These are phyloP conservation scores for Raffaelea deltoideospora DNA, from an alignment of 2,329 filamentous ascomycete species.

Conservation along the genomic window DNA sequence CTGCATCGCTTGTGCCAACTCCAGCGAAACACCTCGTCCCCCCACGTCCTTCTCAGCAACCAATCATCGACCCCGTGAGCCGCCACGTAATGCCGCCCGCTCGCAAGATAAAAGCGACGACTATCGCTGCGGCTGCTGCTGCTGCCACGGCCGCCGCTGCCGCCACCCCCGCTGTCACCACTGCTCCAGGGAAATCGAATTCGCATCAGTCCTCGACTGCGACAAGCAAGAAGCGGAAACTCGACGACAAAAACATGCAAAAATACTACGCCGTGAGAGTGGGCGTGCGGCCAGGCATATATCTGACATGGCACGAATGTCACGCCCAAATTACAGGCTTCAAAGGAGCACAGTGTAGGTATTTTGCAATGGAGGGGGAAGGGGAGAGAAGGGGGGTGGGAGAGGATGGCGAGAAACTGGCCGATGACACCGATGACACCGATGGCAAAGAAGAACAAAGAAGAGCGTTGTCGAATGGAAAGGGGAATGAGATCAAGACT, in stretches of 20 bases:
- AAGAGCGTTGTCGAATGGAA: no score
- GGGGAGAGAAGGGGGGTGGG: no score
- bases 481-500: no score
- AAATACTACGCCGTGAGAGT: conserved; percentile 51
- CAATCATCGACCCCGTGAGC: background rate
- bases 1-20: no score
- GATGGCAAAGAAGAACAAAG: no score
- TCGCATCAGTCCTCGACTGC: background rate
- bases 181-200: background rate
- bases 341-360: conserved; percentile 53
- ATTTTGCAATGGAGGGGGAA: no score
- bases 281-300: conserved; percentile 45
- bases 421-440: no score
- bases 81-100: background rate
- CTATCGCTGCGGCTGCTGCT: background rate
- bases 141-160: background rate
- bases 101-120: background rate
- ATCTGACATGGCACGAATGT: conserved; percentile 45
- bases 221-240: conserved; percentile 30
- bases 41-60: no score
- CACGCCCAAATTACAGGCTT: conserved; percentile 44
- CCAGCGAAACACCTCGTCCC: no score
- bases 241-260: conserved; percentile 22
- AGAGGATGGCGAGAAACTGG: no score
- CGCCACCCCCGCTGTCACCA: background rate